Conservation (phyloP, 202 grass and related monocot species). For the Carex arenaria region DNA sequence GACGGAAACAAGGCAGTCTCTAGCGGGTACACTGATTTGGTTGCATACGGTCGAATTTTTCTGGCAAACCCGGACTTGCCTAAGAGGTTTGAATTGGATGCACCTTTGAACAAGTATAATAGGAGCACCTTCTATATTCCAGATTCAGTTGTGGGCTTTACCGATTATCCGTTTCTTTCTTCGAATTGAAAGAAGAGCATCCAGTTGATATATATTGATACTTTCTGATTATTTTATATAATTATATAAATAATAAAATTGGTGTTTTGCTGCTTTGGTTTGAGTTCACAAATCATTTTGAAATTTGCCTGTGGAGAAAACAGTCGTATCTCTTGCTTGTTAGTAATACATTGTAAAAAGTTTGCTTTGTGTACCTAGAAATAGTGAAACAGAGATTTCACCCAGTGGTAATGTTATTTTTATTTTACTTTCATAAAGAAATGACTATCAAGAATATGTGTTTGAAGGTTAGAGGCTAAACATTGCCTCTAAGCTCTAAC, state of each 20-base stretch:
- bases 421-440: no score
- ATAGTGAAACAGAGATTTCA: no score
- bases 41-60: conserved; percentile 37
- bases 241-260: neutral
- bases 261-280: no score
- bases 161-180: conserved; percentile 31
- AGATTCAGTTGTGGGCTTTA: conserved; percentile 30
- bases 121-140: conserved; percentile 32
- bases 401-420: no score
- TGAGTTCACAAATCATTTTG: no score
- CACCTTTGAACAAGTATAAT: conserved; percentile 27
- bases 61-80: conserved; percentile 33
- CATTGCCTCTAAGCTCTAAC: no score
- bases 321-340: no score
- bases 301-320: neutral
- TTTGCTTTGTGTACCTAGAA: no score
- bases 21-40: conserved; percentile 25
- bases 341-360: no score
- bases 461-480: no score
- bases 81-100: conserved; percentile 31
- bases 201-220: neutral
- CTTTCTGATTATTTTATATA: neutral
- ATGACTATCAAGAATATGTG: no score
- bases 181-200: neutral
- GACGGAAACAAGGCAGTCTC: conserved; percentile 15